Evolutionary conservation across 116 monocot genomes (phyloP).

Genomic region (Phalaenopsis hybrid): DNA sequence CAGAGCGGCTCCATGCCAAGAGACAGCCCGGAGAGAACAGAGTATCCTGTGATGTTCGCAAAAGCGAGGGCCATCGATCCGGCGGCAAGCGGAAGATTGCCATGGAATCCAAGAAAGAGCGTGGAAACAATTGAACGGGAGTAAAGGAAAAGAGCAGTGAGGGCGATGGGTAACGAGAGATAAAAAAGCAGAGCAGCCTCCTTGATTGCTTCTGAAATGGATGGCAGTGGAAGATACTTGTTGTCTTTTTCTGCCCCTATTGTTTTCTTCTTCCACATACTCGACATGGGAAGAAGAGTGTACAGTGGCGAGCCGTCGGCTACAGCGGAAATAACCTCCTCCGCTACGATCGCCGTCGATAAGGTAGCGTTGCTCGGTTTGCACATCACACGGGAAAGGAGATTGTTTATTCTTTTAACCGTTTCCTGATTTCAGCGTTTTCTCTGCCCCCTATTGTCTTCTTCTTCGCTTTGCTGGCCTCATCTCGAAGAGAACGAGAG

Average conservation of each 20-base stretch:
- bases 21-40: conserved; percentile 36
- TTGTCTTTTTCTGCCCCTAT: neutral
- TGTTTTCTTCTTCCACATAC: neutral
- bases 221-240: neutral
- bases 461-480: neutral
- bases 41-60: conserved; percentile 68
- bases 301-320: neutral
- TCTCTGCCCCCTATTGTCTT: neutral
- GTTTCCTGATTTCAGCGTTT: neutral
- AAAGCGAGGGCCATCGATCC: conserved; percentile 65
- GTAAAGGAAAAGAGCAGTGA: conserved; percentile 35
- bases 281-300: neutral
- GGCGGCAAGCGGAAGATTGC: conserved; percentile 36
- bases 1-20: conserved; percentile 57
- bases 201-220: neutral
- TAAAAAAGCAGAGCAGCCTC: conserved; percentile 31
- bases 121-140: conserved; percentile 38
- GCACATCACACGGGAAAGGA: neutral
- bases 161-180: conserved; percentile 32
- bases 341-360: neutral
- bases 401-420: neutral
- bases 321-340: neutral
- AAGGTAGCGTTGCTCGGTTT: neutral
- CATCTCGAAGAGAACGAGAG: neutral
- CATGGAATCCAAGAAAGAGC: conserved; percentile 40